Conservation (phyloP, 805 yeast genomes). For the Candida jianshihensis region DNA sequence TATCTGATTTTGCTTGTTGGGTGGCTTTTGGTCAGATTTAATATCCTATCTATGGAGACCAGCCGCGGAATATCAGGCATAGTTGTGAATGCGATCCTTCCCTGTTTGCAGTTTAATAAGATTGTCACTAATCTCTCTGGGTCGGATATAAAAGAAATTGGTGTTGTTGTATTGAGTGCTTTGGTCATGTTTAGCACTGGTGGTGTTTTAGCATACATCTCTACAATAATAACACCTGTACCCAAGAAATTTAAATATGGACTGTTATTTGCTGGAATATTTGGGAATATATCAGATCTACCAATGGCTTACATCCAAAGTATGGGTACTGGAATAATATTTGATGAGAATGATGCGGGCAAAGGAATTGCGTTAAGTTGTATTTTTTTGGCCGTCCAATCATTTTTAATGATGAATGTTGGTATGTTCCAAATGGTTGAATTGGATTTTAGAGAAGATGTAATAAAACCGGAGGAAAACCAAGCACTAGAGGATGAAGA, state of each 20-base stretch:
- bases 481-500: constrained; percentile 2
- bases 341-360: constrained; percentile 31
- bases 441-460: constrained; percentile 48
- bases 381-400: constrained; percentile 42
- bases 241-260: constrained; percentile 47
- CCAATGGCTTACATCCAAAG: constrained; percentile 50
- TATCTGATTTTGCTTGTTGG: constrained; percentile 18
- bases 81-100: constrained; percentile 46
- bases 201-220: constrained; percentile 22
- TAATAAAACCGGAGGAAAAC: constrained; percentile 3
- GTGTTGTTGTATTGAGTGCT: constrained; percentile 29
- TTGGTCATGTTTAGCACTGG: constrained; percentile 37
- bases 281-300: constrained; percentile 44
- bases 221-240: constrained; percentile 32
- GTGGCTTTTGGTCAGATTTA: constrained; percentile 11
- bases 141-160: constrained; percentile 45
- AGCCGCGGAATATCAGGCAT: constrained; percentile 44
- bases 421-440: constrained; percentile 70
- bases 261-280: constrained; percentile 39
- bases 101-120: constrained; percentile 47
- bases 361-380: constrained; percentile 46
- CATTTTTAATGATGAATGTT: constrained; percentile 62
- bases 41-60: constrained; percentile 42
- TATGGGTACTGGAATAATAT: constrained; percentile 32
- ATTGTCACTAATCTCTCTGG: constrained; percentile 44